Base-by-base conservation (phyloP, 73 alveolate genomes). In the Stentor coeruleus region DNA sequence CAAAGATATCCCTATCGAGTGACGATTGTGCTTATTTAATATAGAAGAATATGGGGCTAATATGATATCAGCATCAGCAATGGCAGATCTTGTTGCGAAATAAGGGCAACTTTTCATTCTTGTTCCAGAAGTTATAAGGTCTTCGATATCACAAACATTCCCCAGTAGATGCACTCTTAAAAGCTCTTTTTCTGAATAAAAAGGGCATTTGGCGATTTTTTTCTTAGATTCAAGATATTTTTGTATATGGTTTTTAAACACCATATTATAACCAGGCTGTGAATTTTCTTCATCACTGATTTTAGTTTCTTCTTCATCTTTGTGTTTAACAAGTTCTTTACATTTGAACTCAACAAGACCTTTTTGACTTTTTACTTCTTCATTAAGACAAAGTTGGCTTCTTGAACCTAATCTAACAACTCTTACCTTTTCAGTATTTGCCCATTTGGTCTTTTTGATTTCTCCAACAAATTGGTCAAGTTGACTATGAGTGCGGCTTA, bases 131-230 rank as follows among this genome's bases (percentile, higher is more conserved):
- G 85, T 83, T 38, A 83, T 77, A 3, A 96, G 82, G 6, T 96
- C 99, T 86, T 96, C 99, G 41, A 96, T 94, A 85, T 96, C 99
- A 83, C 77, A 35, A 87, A 88, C 15, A 86, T 94, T 87, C 91
- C 75, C 35, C 42, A 59, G n/a, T 58, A 40, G 33, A 82, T 36
- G 83, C 15, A 74, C 75, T 33, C 79, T 20, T 26, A 33, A 37
- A 66, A 20, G 1, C 0, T 66, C 41, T 1, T 26, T 31, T 20
- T 26, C 79, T 1, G 20, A 20, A 66, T 28, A 66, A 66, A 28
- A 66, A 0, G 36, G 36, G 33, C 79, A 66, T 28, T 33, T 66
- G 28, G 6, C 28, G 20, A 49, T 49, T 20, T 49, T 49, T 49
- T 49, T 49, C 66, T 49, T 49, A 49, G 20, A 11, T 49, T 49